Percentiles rank a stretch among this genome's conserved stretches.
phyloP scores from a whole-genome alignment of 768 basidiomycete genomes.

The Mycena capillaripes region DNA sequence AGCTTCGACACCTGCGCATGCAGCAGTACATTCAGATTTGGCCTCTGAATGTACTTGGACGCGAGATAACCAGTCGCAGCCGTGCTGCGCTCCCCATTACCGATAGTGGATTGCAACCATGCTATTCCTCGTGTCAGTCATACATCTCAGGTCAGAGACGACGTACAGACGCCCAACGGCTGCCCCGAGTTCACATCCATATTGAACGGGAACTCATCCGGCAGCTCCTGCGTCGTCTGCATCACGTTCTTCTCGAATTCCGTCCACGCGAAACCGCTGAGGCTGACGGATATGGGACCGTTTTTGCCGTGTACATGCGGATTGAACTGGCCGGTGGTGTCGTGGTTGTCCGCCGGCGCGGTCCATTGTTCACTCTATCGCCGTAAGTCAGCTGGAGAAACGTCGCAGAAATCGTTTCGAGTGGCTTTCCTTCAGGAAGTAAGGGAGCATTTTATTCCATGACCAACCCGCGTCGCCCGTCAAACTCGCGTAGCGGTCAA shows the following conservation, averaged over 20 bases:
- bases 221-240: slow-evolving; percentile 44
- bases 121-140: slow-evolving; percentile 27
- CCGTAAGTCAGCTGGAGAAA: neutral
- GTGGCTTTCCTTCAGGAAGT: neutral
- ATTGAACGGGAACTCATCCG: slow-evolving; percentile 37
- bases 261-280: slow-evolving; percentile 41
- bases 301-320: slow-evolving; percentile 49
- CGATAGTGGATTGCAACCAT: slow-evolving; percentile 43
- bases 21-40: slow-evolving; percentile 46
- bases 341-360: slow-evolving; percentile 52
- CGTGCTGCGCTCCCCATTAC: slow-evolving; percentile 39
- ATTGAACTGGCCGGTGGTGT: slow-evolving; percentile 50
- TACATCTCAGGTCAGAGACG: neutral
- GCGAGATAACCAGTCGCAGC: slow-evolving; percentile 47
- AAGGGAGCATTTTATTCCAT: neutral
- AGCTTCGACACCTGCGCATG: slow-evolving; percentile 40
- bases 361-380: slow-evolving; percentile 51
- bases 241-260: slow-evolving; percentile 48
- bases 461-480: slow-evolving; percentile 2
- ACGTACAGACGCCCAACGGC: slow-evolving; percentile 43
- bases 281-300: slow-evolving; percentile 48
- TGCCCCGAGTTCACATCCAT: slow-evolving; percentile 46
- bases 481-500: slow-evolving; percentile 32
- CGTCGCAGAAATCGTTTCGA: too few relatives aligned
- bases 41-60: slow-evolving; percentile 36